Base-by-base conservation (phyloP, 1,284 basidiomycete genomes). In the Puccinia sorghi region DNA sequence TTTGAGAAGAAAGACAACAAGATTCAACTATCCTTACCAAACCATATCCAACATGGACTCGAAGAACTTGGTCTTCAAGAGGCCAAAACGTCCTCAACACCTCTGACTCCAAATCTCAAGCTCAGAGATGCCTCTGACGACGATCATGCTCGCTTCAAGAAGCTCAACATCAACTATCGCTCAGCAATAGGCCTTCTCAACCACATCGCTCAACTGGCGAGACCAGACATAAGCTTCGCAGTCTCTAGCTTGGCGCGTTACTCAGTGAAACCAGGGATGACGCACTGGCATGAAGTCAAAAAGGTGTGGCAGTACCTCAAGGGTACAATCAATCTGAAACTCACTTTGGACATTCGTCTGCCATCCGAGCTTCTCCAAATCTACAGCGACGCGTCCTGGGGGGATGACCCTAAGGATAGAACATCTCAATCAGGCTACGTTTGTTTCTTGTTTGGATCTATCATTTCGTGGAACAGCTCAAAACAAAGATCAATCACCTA, bases 271-370 rank as follows among this genome's bases (percentile, higher is more conserved):
- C 52, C 46, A 7, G 52, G 46, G 1, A 27, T 25, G 27, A 48
- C 9, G 1, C 66, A 69, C 46, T 69, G 66, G 66, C 32, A 48
- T 5, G 41, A 43, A 22, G 67, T 52, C n/a, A n/a, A n/a, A n/a
- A n/a, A n/a, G n/a, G n/a, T n/a, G n/a, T n/a, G n/a, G n/a, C n/a
- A n/a, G n/a, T n/a, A n/a, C n/a, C n/a, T n/a, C n/a, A n/a, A n/a
- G n/a, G n/a, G n/a, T n/a, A n/a, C n/a, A n/a, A n/a, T 9, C 50
- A 22, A 56, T 22, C 52, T 56, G n/a, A 7, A 22, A 5, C 52
- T 56, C 5, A n/a, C n/a, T 22, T 22, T 56, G 7, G 43, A 7
- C 2, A 22, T 56, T 22, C 15, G 3, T 4, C n/a, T 22, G 8
- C 52, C 6, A 22, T 22, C 15, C 6, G 8, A 7, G 3, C 25